phyloP scores from a whole-genome alignment of 306 rosid species.

The Arachis hypogaea region DNA sequence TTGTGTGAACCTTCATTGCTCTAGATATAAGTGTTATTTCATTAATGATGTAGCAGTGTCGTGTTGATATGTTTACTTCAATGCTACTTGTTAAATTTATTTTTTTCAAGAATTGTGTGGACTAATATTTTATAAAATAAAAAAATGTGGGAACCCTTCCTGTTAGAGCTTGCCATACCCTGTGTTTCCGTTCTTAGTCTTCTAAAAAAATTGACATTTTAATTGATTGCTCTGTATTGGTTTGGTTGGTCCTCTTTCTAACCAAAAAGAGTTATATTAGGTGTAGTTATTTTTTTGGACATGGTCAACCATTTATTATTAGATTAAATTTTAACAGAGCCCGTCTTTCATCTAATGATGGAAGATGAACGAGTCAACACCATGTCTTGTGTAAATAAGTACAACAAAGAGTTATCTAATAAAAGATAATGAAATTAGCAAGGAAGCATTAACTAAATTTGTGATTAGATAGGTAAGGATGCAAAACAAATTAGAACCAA shows the following conservation, averaged over 20 bases:
- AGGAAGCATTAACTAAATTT: conserved; percentile 38
- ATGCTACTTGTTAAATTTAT: conserved; percentile 23
- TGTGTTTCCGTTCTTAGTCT: background rate
- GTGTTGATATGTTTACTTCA: conserved; percentile 11
- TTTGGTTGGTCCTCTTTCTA: background rate
- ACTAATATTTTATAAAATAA: background rate
- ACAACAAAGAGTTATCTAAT: too few species aligned
- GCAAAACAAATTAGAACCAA: conserved; percentile 27
- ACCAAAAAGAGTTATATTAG: background rate
- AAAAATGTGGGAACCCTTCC: background rate
- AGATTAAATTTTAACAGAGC: too few species aligned
- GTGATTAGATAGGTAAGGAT: conserved; percentile 36
- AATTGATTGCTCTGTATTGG: background rate
- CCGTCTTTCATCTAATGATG: too few species aligned
- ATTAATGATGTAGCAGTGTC: conserved; percentile 13
- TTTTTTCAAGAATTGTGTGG: conserved; percentile 8
- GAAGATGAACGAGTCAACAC: too few species aligned
- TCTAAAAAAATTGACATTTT: background rate
- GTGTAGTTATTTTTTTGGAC: too few species aligned
- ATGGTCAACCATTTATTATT: too few species aligned
- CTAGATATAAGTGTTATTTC: conserved; percentile 8
- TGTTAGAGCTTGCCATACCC: background rate
- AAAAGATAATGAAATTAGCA: conserved; percentile 23
- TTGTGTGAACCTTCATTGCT: conserved; percentile 27
- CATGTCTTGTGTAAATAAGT: too few species aligned